Base-by-base conservation (phyloP, 805 yeast species). In the Kuraishia hungarica region DNA sequence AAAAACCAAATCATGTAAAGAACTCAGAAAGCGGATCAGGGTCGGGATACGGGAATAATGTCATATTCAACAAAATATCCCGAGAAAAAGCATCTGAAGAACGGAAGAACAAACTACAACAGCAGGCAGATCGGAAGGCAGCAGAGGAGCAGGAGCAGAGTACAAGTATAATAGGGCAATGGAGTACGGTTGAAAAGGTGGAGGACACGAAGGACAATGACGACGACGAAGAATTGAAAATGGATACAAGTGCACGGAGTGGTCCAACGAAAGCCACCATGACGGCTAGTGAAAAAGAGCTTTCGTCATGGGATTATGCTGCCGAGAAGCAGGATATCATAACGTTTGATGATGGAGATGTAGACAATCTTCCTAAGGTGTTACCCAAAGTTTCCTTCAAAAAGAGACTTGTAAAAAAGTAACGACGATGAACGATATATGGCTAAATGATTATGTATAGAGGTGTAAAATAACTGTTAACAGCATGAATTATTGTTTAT, bases 231-330 rank as follows among this genome's bases (percentile, higher is more conserved):
- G 39, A 55, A 21, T 54, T 50, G 10, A 24, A 28, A 11, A 55
- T 51, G 2, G 8, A 19, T n/a, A 19, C 21, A 4, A 13, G 20
- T 5, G 46, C 48, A 48, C 56, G 24, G n/a, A 21, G 50, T 51
- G 54, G 65, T 48, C 24, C 52, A 22, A 26, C 17, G 17, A 57
- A 54, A 28, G 43, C 43, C 51, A 51, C 51, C 11, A 39, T 57
- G 5, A 51, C 62, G 1, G 58, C 60, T 1, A 59, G 62, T 13
- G 62, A 66, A 17, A 15, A 51, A 10, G 73, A 70, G 39, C 51
- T 59, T 1, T 64, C 58, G 24, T 56, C 55, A 7, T 71, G 73
- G 74, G 58, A 65, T 19, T 17, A 69, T 6, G 50, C 39, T 19
- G 51, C 23, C 2, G 61, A 62, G 52, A 64, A 60, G 26, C 24